Evolutionary conservation across 2,329 filamentous ascomycete genomes (phyloP).

Genomic region (Immersiporthe knoxdaviesiana): DNA sequence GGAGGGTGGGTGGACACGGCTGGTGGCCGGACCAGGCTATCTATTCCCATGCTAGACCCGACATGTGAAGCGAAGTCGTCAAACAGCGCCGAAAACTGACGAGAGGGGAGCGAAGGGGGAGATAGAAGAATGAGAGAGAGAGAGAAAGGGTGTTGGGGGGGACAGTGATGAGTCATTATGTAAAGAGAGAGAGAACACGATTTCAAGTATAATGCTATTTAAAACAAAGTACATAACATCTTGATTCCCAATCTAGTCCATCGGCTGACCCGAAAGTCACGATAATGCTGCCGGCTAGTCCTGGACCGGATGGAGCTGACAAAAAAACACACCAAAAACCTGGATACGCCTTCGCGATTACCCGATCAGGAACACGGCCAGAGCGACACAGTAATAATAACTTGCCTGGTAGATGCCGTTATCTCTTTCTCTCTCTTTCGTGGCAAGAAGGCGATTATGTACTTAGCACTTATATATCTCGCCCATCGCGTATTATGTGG

Average conservation of each 20-base stretch:
- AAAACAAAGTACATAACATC: neutral
- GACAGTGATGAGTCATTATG: neutral
- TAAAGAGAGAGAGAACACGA: neutral
- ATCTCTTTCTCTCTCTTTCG: neutral
- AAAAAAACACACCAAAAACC: too few species aligned
- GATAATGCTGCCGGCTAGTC: slow-evolving; percentile 5
- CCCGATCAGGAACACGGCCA: neutral
- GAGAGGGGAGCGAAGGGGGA: neutral
- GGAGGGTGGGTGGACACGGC: neutral
- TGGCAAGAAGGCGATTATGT: neutral
- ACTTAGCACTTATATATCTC: too few species aligned
- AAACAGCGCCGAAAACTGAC: neutral
- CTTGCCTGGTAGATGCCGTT: neutral
- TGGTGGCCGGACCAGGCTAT: neutral
- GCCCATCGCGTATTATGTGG: neutral
- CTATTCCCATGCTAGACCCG: slow-evolving; percentile 7
- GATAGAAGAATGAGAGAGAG: neutral
- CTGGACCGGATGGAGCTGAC: neutral
- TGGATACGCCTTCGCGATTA: neutral
- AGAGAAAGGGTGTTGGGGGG: neutral
- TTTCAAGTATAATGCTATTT: neutral
- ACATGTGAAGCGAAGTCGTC: neutral
- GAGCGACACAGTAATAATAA: neutral
- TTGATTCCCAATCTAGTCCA: neutral
- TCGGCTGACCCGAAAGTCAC: slow-evolving; percentile 6